These are phyloP conservation scores for Trypanosoma grayi DNA, from an alignment of 208 protist genomes.

Conservation along the genomic window DNA sequence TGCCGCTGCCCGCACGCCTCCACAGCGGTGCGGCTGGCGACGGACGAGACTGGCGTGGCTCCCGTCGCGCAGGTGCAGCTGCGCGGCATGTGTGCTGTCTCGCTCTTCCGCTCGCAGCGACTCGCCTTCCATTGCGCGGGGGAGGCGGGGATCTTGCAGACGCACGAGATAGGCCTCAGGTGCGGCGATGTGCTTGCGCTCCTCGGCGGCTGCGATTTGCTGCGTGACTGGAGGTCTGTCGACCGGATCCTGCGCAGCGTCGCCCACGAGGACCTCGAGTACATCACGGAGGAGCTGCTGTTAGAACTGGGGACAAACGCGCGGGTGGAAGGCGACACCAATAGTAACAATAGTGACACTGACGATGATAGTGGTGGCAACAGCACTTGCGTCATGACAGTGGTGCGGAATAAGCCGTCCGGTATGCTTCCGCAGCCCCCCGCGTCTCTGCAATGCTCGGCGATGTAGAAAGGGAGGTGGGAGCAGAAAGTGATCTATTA, in stretches of 20 bases:
- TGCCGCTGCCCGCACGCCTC: conserved; percentile 36
- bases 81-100: conserved; percentile 42
- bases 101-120: conserved; percentile 42
- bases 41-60: neutral
- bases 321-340: neutral
- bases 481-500: neutral
- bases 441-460: conserved; percentile 21
- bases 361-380: conserved; percentile 2
- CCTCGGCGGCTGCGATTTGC: conserved; percentile 36
- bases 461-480: neutral
- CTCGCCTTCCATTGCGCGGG: conserved; percentile 67
- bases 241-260: conserved; percentile 22
- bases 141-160: conserved; percentile 33
- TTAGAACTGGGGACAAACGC: conserved; percentile 29
- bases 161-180: conserved; percentile 45
- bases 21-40: conserved; percentile 31
- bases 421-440: conserved; percentile 36
- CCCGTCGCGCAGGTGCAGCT: conserved; percentile 36
- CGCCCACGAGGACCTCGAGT: conserved; percentile 57
- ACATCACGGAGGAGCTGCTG: conserved; percentile 79
- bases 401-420: conserved; percentile 34
- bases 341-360: conserved; percentile 4
- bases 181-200: conserved; percentile 57
- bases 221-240: conserved; percentile 29
- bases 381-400: conserved; percentile 32